Conservation (phyloP, 352 stramenopile species). For the Phytophthora cryptogea region DNA sequence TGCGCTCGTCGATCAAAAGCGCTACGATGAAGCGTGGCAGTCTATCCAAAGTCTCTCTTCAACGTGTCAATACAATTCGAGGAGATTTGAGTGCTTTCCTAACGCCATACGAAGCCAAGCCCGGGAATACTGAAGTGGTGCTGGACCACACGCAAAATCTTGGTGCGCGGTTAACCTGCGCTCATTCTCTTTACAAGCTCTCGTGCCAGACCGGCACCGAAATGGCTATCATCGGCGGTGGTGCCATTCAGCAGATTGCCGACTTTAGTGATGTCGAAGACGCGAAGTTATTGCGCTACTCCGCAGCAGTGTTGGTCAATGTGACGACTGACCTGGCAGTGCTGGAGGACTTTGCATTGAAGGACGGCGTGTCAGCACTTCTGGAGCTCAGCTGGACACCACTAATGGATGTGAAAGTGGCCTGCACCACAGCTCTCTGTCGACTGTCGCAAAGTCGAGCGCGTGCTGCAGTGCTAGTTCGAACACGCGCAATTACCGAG, state of each 20-base stretch:
- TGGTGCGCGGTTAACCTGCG: conserved; percentile 64
- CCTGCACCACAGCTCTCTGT: conserved; percentile 68
- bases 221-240: conserved; percentile 60
- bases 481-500: conserved; percentile 58
- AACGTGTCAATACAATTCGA: conserved; percentile 44
- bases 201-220: conserved; percentile 66
- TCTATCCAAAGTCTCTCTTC: conserved; percentile 13
- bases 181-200: conserved; percentile 79
- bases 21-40: conserved; percentile 18
- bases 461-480: conserved; percentile 44
- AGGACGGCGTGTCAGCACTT: conserved; percentile 61
- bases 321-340: conserved; percentile 47
- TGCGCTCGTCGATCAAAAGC: conserved; percentile 12
- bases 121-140: neutral
- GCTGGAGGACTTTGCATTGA: conserved; percentile 55
- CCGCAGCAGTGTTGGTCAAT: conserved; percentile 66
- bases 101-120: conserved; percentile 25
- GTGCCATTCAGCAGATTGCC: conserved; percentile 68
- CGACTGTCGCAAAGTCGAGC: conserved; percentile 47
- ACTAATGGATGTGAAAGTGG: conserved; percentile 67
- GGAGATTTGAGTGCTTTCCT: conserved; percentile 36
- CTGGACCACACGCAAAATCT: conserved; percentile 43
- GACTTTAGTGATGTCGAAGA: conserved; percentile 77
- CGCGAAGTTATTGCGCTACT: conserved; percentile 55
- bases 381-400: conserved; percentile 76